Evolutionary conservation across 257 asterid genomes (phyloP).

Genomic region (Cinchona pubescens): DNA sequence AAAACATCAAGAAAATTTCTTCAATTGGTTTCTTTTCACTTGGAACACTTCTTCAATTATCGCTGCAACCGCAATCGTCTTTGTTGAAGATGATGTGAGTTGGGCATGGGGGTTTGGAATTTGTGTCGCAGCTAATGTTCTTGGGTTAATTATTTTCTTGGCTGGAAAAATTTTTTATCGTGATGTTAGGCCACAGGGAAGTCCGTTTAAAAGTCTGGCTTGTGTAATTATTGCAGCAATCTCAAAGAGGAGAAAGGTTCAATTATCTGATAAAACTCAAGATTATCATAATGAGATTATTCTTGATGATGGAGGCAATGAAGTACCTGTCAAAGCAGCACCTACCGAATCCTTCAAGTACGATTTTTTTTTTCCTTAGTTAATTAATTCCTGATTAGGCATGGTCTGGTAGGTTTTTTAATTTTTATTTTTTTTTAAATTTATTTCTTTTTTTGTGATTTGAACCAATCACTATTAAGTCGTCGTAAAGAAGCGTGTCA

Average conservation of each 20-base stretch:
- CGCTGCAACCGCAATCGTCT: slow-evolving; percentile 15
- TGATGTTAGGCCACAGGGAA: slow-evolving; percentile 33
- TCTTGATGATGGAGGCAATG: neutral
- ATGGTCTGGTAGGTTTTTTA: no score
- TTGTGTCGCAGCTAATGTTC: slow-evolving; percentile 10
- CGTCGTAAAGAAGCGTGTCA: no score
- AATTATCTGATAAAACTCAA: slow-evolving; percentile 17
- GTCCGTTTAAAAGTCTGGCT: slow-evolving; percentile 50
- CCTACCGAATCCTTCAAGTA: slow-evolving; percentile 1
- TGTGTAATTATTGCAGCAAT: slow-evolving; percentile 43
- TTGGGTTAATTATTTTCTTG: slow-evolving; percentile 18
- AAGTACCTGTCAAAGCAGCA: neutral
- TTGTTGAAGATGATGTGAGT: slow-evolving; percentile 19
- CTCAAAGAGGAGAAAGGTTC: slow-evolving; percentile 32
- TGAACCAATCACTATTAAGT: no score
- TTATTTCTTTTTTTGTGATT: no score
- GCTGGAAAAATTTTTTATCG: slow-evolving; percentile 16
- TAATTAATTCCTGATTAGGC: neutral
- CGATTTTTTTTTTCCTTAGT: neutral
- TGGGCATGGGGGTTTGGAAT: slow-evolving; percentile 19
- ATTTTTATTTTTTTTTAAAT: no score
- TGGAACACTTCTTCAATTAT: slow-evolving; percentile 12
- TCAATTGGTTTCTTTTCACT: slow-evolving; percentile 24
- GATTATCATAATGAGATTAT: neutral
- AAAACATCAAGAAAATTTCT: slow-evolving; percentile 14